Base-by-base conservation (phyloP, 1,284 basidiomycete species). In the Puccinia sorghi region DNA sequence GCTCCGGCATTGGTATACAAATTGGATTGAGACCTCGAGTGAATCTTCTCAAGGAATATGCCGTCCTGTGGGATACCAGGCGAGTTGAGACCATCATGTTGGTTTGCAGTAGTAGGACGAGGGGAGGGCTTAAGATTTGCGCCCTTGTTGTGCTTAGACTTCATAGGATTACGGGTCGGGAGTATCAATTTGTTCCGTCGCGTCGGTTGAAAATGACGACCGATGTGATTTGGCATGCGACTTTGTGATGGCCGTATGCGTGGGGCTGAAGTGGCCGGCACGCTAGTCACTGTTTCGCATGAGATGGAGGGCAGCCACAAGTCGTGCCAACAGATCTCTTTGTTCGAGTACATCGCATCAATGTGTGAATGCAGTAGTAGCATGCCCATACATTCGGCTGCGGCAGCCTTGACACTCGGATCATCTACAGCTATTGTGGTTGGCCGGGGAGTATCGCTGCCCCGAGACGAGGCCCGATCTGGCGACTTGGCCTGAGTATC, bases 281-380 rank as follows among this genome's bases (percentile, higher is more conserved):
- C 1, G 46, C 43, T 27, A 0, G 3, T 27, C 11, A 25, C 20
- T 32, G 43, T n/a, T 22, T 69, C 50, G 17, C 66, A 50, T 52
- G 17, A 52, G 15, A 69, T 69, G n/a, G 46, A 15, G 32, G 66
- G 66, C 43, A 69, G 46, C 70, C 70, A 72, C 54, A 72, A 57
- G 54, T 72, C 37, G 17, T n/a, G 17, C 70, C 70, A 72, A 25
- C 39, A 41, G 1, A 56, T 72, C 37, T 72, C 70, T 39, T 72
- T 72, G 12, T 56, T 72, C 0, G 70, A 39, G 32, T 56, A 72
- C 27, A 72, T 25, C 9, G 70, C 48, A 72, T 72, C 37, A 11
- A 57, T 27, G 15, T 72, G 70, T 13, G 70, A 39, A 22, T 72
- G 70, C 17, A 72, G 37, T 0, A 57, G 37, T n/a, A 72, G 7